Conservation (phyloP, 2,329 filamentous ascomycete genomes). For the Penicillium crustosum region DNA sequence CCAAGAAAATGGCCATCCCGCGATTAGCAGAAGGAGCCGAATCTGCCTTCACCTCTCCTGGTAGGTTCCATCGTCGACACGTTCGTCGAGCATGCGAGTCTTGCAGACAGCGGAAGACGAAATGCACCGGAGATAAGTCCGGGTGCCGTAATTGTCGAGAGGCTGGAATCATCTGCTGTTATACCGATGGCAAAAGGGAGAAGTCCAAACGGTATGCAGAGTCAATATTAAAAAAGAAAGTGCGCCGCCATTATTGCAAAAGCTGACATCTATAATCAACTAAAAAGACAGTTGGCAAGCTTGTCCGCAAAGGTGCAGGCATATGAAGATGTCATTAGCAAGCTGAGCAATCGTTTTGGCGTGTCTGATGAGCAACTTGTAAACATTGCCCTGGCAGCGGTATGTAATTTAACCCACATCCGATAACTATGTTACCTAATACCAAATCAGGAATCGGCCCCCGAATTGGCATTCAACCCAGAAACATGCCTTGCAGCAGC, state of each 20-base stretch:
- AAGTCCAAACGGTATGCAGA: conserved; percentile 43
- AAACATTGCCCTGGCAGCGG: conserved; percentile 34
- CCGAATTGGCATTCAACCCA: conserved; percentile 24
- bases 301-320: conserved; percentile 44
- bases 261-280: background rate
- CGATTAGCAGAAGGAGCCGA: conserved; percentile 36
- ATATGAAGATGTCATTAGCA: conserved; percentile 42
- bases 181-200: conserved; percentile 49
- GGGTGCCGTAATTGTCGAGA: conserved; percentile 47
- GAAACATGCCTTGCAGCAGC: conserved; percentile 16
- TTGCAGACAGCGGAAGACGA: conserved; percentile 48
- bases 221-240: background rate
- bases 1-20: conserved; percentile 40
- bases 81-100: conserved; percentile 46
- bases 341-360: conserved; percentile 37
- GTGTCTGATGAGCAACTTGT: conserved; percentile 40
- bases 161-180: conserved; percentile 45
- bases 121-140: conserved; percentile 48
- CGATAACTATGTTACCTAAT: conserved; percentile 17
- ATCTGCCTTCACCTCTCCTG: conserved; percentile 34
- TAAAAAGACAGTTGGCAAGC: conserved; percentile 41
- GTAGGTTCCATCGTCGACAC: conserved; percentile 39
- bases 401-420: conserved; percentile 19
- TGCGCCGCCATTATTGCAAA: background rate
- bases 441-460: conserved; percentile 24